Conservation (phyloP, 257 asterid species). For the Solanum chilense region DNA sequence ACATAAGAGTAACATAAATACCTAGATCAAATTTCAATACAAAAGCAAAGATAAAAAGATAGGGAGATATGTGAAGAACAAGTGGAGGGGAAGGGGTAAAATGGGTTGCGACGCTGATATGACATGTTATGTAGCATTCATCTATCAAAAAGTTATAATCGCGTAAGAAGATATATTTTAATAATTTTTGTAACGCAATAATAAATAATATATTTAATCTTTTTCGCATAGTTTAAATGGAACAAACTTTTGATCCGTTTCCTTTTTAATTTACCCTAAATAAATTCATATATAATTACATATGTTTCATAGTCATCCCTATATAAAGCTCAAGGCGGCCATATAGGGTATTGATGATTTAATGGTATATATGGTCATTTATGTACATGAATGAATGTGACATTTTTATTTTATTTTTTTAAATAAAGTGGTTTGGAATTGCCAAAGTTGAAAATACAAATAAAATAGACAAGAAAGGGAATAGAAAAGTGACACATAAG, state of each 20-base stretch:
- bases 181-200: too few relatives aligned
- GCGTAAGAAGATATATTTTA: not conserved
- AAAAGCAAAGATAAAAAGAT: not conserved
- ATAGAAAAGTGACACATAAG: not conserved
- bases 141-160: not conserved
- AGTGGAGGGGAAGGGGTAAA: not conserved
- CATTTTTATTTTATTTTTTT: not conserved
- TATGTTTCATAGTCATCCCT: not conserved
- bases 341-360: not conserved
- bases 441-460: not conserved
- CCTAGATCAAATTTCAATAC: not conserved
- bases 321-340: not conserved
- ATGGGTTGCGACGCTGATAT: not conserved
- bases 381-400: not conserved
- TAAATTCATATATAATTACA: not conserved
- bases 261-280: not conserved
- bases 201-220: not conserved
- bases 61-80: not conserved
- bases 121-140: not conserved
- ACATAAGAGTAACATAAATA: not conserved
- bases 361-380: not conserved
- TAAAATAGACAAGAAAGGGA: not conserved
- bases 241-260: not conserved
- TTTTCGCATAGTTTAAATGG: not conserved
- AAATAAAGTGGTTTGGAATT: not conserved